Conservation (phyloP, 2,329 filamentous ascomycete genomes). For the Trichoderma guizhouense region DNA sequence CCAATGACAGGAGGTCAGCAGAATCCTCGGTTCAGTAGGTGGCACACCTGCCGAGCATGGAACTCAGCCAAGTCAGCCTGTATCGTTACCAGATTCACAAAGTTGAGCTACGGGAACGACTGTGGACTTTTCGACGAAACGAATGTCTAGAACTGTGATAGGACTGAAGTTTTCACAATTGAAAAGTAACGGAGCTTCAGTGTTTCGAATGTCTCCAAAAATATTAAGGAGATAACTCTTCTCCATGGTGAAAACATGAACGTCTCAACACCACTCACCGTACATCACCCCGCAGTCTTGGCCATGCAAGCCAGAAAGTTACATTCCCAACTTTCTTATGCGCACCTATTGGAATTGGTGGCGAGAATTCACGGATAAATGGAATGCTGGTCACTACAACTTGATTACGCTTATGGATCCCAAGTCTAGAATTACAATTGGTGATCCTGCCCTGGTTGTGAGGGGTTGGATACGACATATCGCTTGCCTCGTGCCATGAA, state of each 20-base stretch:
- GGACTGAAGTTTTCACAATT: neutral
- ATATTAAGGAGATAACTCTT: neutral
- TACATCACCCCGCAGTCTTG: constrained; percentile 6
- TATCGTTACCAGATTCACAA: neutral
- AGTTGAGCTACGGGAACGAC: neutral
- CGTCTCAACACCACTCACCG: neutral
- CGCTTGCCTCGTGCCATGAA: neutral
- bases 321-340: neutral
- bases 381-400: neutral
- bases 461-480: neutral
- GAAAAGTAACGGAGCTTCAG: neutral
- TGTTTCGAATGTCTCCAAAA: neutral
- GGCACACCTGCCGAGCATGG: neutral
- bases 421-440: neutral
- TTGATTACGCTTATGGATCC: neutral
- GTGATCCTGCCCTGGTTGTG: neutral
- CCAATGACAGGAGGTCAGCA: neutral
- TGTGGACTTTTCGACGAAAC: neutral
- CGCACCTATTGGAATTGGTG: neutral
- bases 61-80: neutral
- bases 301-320: constrained; percentile 9
- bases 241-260: neutral
- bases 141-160: too few relatives aligned
- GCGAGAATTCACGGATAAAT: neutral
- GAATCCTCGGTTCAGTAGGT: neutral